phyloP scores from a whole-genome alignment of 305 asterid species.

The Petunia hybrid region DNA sequence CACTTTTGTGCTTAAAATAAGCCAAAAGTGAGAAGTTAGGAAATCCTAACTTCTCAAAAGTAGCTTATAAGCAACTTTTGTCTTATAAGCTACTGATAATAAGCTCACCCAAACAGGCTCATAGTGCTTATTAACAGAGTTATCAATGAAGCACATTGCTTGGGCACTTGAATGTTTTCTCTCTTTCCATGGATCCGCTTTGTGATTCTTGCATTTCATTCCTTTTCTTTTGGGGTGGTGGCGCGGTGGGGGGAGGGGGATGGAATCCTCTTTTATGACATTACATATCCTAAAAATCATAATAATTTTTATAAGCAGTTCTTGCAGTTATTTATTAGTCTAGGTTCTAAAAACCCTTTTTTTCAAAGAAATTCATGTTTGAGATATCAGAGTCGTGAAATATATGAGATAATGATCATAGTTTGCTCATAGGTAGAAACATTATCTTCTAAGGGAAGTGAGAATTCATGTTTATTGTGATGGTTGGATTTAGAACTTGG shows the following conservation, averaged over 20 bases:
- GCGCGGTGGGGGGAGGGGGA: too few species aligned
- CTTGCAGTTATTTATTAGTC: constrained; percentile 6
- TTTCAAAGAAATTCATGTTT: neutral
- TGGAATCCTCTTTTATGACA: neutral
- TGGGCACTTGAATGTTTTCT: neutral
- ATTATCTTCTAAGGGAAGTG: too few species aligned
- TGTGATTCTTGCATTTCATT: neutral
- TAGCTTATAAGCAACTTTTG: too few species aligned
- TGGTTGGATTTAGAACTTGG: constrained; percentile 2
- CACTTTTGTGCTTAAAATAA: too few species aligned
- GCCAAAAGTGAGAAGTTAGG: too few species aligned
- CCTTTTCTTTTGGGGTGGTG: neutral
- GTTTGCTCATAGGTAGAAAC: neutral
- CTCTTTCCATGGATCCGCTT: neutral
- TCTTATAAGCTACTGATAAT: too few species aligned
- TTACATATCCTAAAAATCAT: neutral
- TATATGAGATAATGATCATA: neutral
- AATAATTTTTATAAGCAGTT: neutral
- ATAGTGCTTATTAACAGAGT: neutral
- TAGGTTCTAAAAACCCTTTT: neutral
- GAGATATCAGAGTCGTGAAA: neutral
- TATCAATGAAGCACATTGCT: neutral
- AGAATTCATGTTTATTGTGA: neutral
- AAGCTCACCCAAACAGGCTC: too few species aligned
- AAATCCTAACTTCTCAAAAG: too few species aligned